Evolutionary conservation across 2,329 filamentous ascomycete species (phyloP).

Genomic region (Colletotrichum sp.): DNA sequence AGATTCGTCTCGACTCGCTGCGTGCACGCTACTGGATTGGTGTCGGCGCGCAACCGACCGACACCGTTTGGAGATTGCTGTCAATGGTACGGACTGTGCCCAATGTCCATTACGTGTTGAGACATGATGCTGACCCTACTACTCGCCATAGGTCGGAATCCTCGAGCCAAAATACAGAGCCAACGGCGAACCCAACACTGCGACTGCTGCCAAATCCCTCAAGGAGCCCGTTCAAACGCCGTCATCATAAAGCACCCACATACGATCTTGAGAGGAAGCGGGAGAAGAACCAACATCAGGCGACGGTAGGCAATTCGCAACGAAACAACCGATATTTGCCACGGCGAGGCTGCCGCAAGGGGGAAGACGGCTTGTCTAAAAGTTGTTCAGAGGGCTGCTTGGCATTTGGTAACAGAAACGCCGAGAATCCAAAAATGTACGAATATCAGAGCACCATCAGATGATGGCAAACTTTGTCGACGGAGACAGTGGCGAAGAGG

Average conservation of each 20-base stretch:
- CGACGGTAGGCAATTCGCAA: not conserved
- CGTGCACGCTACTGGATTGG: slow-evolving; percentile 95
- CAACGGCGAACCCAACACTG: slow-evolving; percentile 15
- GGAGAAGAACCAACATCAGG: not conserved
- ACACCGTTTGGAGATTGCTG: slow-evolving; percentile 86
- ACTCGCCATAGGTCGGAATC: slow-evolving; percentile 38
- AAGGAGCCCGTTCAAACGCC: not conserved
- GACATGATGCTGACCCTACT: not conserved
- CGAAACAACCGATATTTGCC: not conserved
- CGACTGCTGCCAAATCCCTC: slow-evolving; percentile 18
- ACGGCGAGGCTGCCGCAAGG: not conserved
- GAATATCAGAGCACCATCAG: not conserved
- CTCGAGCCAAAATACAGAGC: slow-evolving; percentile 39
- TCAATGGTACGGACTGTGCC: slow-evolving; percentile 65
- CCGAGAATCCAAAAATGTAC: not conserved
- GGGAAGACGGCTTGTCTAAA: not conserved
- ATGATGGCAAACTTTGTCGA: not conserved
- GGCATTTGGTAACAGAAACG: not conserved
- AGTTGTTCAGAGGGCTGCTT: not conserved
- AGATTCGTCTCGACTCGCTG: slow-evolving; percentile 83
- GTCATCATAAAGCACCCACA: not conserved
- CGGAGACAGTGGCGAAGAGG: not conserved
- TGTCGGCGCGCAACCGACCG: slow-evolving; percentile 92
- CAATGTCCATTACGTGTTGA: no score
- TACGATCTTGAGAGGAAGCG: not conserved